Evolutionary conservation across 2,329 filamentous ascomycete species (phyloP).

Genomic region (Fusarium albidum): DNA sequence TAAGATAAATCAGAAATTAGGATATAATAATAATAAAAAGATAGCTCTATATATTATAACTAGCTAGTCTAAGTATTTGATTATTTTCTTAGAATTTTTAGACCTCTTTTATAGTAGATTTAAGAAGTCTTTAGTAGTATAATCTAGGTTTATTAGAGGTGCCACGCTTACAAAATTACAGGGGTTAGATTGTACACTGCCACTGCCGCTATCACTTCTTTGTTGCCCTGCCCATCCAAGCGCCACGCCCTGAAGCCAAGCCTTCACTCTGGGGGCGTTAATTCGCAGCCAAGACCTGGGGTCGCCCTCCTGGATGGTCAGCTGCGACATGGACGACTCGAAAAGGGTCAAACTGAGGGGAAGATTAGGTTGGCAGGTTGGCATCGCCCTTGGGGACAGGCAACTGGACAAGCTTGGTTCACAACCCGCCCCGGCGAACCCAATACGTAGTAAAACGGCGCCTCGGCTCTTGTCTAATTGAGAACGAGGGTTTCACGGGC

Average conservation of each 20-base stretch:
- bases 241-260: constrained; percentile 37
- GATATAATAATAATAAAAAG: too few relatives aligned
- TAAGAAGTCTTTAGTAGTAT: too few relatives aligned
- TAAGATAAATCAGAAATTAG: too few relatives aligned
- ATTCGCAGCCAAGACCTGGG: constrained; percentile 34
- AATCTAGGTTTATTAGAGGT: too few relatives aligned
- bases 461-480: background rate
- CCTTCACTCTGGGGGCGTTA: constrained; percentile 22
- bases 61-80: too few relatives aligned
- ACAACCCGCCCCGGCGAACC: background rate
- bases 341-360: constrained; percentile 7
- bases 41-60: too few relatives aligned
- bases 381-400: background rate
- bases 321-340: background rate
- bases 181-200: too few relatives aligned
- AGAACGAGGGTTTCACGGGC: background rate
- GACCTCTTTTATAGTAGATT: too few relatives aligned
- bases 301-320: constrained; percentile 25
- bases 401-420: background rate
- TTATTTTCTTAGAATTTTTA: too few relatives aligned
- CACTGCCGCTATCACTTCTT: constrained; percentile 18
- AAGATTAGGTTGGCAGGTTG: constrained; percentile 5
- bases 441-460: background rate
- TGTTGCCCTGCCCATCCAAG: constrained; percentile 10
- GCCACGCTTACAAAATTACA: too few relatives aligned